A percentile compares a stretch with the other conserved stretches of the same genome.
These are phyloP conservation scores for Verticillium nonalfalfae DNA, from an alignment of 2,329 filamentous ascomycete genomes.

Conservation along the genomic window DNA sequence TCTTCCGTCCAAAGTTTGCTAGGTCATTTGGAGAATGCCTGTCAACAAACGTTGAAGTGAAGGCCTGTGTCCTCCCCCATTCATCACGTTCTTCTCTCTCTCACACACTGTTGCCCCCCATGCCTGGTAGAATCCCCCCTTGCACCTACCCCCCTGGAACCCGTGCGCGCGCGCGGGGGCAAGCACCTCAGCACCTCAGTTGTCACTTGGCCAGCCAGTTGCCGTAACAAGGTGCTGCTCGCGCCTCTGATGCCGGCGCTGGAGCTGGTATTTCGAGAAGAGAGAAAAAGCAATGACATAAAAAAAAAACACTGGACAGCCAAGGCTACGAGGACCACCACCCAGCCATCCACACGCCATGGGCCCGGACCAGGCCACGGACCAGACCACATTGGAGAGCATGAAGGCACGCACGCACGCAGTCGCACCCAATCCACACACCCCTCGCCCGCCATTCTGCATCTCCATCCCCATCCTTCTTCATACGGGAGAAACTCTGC, in stretches of 20 bases:
- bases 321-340: conserved; percentile 12
- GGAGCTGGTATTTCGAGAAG: background rate
- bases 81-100: too few species aligned
- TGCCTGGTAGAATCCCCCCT: too few species aligned
- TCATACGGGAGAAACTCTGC: background rate
- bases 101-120: background rate
- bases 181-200: background rate
- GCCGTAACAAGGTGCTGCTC: background rate
- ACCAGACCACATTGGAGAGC: conserved; percentile 8
- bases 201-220: background rate
- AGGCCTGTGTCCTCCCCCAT: too few species aligned
- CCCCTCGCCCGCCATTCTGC: conserved; percentile 6
- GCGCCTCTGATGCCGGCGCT: background rate
- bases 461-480: background rate
- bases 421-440: conserved; percentile 13
- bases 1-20: background rate
- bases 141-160: background rate
- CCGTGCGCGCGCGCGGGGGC: background rate
- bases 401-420: conserved; percentile 3
- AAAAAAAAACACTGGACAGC: conserved; percentile 6
- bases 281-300: conserved; percentile 7
- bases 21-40: background rate
- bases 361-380: background rate
- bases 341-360: conserved; percentile 4
- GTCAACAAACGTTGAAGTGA: background rate